These are phyloP conservation scores for Dryas drummondii DNA, from an alignment of 306 rosid species.

Conservation along the genomic window DNA sequence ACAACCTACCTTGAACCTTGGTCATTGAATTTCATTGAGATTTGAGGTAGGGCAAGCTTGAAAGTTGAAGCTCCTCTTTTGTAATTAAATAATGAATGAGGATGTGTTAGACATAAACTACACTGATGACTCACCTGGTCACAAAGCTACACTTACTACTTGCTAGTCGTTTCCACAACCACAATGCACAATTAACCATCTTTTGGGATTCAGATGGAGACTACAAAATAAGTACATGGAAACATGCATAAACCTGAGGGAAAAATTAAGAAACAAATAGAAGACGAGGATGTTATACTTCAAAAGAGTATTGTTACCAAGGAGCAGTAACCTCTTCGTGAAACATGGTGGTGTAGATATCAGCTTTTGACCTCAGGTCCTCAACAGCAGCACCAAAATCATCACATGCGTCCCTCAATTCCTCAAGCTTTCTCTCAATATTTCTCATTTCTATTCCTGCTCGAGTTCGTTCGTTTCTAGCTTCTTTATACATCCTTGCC, in stretches of 20 bases:
- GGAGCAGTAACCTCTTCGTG: constrained; percentile 52
- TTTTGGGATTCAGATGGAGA: neutral
- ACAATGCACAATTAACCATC: constrained; percentile 11
- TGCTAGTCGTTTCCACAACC: constrained; percentile 1
- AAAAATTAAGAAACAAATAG: neutral
- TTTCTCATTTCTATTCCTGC: constrained; percentile 52
- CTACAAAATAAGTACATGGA: neutral
- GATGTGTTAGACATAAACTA: too few relatives aligned
- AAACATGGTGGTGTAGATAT: constrained; percentile 43
- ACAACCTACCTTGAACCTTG: too few relatives aligned
- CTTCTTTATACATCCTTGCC: constrained; percentile 41
- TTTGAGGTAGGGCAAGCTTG: too few relatives aligned
- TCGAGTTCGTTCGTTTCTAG: constrained; percentile 37
- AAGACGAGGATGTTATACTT: neutral
- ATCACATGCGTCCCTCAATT: constrained; percentile 65
- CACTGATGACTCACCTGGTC: neutral
- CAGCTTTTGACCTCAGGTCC: constrained; percentile 58
- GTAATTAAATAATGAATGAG: too few relatives aligned
- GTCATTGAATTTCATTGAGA: too few relatives aligned
- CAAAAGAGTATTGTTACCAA: constrained; percentile 42
- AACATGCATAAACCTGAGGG: neutral
- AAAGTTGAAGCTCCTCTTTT: too few relatives aligned
- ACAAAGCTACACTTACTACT: constrained; percentile 7
- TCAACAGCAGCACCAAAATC: constrained; percentile 58
- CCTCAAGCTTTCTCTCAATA: constrained; percentile 64